These are phyloP conservation scores for Globisporangium viniferum DNA, from an alignment of 352 stramenopile genomes.

Conservation along the genomic window DNA sequence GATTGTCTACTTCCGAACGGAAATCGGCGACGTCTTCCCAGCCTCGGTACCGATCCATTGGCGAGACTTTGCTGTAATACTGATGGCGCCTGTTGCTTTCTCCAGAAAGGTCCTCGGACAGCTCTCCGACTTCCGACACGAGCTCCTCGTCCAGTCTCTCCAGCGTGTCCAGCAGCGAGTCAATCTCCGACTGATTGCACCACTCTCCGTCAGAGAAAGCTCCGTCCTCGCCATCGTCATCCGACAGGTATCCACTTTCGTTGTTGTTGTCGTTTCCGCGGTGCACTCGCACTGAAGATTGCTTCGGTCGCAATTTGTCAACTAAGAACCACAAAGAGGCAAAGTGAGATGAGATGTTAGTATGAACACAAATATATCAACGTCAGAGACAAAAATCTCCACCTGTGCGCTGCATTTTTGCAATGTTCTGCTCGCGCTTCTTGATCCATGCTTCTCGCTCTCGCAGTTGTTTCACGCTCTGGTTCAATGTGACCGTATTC, in stretches of 20 bases:
- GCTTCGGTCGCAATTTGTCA: conserved; percentile 9
- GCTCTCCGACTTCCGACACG: conserved; percentile 20
- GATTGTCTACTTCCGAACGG: conserved; percentile 1
- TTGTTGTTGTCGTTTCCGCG: conserved; percentile 9
- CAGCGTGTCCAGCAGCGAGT: conserved; percentile 18
- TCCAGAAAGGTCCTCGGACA: conserved; percentile 12
- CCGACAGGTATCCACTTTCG: conserved; percentile 6
- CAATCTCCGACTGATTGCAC: conserved; percentile 17
- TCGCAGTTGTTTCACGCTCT: conserved; percentile 42
- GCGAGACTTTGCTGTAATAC: neutral
- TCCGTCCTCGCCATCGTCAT: neutral
- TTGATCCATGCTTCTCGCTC: conserved; percentile 52
- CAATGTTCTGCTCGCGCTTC: conserved; percentile 42
- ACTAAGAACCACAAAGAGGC: neutral
- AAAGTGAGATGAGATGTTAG: neutral
- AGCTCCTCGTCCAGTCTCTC: conserved; percentile 26
- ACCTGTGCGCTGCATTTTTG: conserved; percentile 33
- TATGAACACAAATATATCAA: neutral
- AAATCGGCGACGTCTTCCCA: conserved; percentile 7
- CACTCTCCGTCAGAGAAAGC: conserved; percentile 11
- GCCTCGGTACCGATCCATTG: conserved; percentile 6
- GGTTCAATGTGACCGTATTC: conserved; percentile 44
- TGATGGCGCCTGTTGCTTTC: neutral
- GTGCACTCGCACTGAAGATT: conserved; percentile 1
- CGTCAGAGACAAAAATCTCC: neutral